Conservation (phyloP, 2,329 filamentous ascomycete species). For the Neofusicoccum umdonicola region DNA sequence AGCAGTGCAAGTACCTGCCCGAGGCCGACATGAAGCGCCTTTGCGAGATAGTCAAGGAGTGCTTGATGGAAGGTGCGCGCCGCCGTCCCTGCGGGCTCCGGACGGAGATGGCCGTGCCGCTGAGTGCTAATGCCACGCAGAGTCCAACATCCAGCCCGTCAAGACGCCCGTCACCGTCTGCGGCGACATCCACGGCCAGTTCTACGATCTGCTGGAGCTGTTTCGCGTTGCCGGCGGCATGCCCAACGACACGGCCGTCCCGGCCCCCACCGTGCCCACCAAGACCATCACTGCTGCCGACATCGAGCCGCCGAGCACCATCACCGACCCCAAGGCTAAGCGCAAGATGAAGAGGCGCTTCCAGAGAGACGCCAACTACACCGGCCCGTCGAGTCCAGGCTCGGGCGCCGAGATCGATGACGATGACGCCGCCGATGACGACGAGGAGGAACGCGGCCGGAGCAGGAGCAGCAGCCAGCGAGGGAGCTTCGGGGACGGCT, state of each 20-base stretch:
- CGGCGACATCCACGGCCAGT: constrained; percentile 97
- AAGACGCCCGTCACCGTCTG: constrained; percentile 94
- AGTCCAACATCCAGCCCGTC: constrained; percentile 99
- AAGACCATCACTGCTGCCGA: constrained; percentile 85
- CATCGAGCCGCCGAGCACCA: constrained; percentile 85
- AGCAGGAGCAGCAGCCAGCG: constrained; percentile 43
- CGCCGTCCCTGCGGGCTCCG: neutral
- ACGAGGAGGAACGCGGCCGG: constrained; percentile 44
- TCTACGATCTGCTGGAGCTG: constrained; percentile 95
- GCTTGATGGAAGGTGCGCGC: constrained; percentile 85
- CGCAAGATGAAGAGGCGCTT: constrained; percentile 71
- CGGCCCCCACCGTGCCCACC: constrained; percentile 64
- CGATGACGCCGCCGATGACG: constrained; percentile 52
- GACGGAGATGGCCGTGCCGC: neutral
- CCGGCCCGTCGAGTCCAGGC: constrained; percentile 49
- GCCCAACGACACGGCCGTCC: constrained; percentile 72
- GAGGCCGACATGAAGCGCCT: constrained; percentile 98
- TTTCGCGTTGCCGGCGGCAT: constrained; percentile 96
- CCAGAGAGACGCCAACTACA: constrained; percentile 52
- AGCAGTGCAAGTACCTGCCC: constrained; percentile 94
- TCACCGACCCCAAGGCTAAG: constrained; percentile 81
- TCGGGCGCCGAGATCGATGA: constrained; percentile 43
- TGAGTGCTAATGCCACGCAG: constrained; percentile 46
- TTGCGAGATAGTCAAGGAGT: constrained; percentile 98
- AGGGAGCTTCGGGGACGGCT: constrained; percentile 40